phyloP scores from a whole-genome alignment of 345 rosid genomes.

The Lepidium aucheri region DNA sequence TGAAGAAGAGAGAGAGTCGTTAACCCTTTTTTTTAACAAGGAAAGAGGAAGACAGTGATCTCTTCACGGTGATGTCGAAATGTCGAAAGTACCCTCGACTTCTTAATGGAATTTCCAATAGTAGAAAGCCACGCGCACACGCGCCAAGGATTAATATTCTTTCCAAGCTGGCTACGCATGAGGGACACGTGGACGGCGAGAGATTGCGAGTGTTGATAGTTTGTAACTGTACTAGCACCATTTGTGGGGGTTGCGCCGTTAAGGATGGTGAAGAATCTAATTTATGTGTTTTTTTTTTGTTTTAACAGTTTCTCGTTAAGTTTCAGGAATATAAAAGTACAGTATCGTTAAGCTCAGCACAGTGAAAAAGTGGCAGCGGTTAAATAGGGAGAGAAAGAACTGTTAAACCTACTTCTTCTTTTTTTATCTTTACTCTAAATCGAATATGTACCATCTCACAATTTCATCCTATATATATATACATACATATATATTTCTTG shows the following conservation, averaged over 20 bases:
- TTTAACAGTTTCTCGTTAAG: constrained; percentile 22
- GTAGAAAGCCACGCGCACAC: constrained; percentile 11
- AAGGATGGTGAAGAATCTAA: constrained; percentile 19
- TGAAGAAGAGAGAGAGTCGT: constrained; percentile 13
- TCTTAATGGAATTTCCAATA: not conserved
- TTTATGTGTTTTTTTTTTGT: not conserved
- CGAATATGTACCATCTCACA: not conserved
- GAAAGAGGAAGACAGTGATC: constrained; percentile 26
- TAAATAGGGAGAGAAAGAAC: constrained; percentile 4
- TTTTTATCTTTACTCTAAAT: not conserved
- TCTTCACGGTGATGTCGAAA: not conserved
- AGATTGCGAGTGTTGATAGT: not conserved
- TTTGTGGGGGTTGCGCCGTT: constrained; percentile 21
- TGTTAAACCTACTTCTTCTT: constrained; percentile 4
- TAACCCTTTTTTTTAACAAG: constrained; percentile 6
- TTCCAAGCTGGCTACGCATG: constrained; percentile 28
- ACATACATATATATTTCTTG: too few species aligned
- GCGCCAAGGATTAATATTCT: not conserved
- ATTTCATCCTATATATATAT: not conserved
- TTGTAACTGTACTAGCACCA: not conserved
- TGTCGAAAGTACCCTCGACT: constrained; percentile 13
- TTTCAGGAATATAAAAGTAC: constrained; percentile 15
- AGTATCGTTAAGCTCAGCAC: constrained; percentile 5
- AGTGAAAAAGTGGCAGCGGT: constrained; percentile 10
- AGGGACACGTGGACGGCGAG: constrained; percentile 12